A percentile compares a stretch with the other conserved stretches of the same genome.
Conservation (phyloP, 2,329 filamentous ascomycete genomes). For the Aspergillus sp. region DNA sequence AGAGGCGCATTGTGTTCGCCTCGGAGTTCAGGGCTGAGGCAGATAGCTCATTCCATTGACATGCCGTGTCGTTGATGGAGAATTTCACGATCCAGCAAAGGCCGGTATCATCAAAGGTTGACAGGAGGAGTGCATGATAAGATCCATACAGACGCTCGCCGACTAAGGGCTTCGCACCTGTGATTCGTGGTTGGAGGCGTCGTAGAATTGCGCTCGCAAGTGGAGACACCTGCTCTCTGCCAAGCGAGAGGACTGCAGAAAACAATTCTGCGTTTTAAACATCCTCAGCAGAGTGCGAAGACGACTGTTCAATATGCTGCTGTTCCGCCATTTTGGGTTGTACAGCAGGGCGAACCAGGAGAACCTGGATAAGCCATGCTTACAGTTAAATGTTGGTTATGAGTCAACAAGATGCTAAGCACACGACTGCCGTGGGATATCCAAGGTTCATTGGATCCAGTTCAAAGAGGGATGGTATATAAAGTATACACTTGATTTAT, state of each 20-base stretch:
- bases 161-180: too few relatives aligned
- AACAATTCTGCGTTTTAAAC: too few relatives aligned
- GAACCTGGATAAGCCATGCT: too few relatives aligned
- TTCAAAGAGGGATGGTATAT: too few relatives aligned
- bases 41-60: slow-evolving; percentile 2
- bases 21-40: slow-evolving; percentile 13
- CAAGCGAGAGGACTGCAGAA: too few relatives aligned
- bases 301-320: slow-evolving; percentile 1
- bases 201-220: too few relatives aligned
- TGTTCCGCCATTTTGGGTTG: slow-evolving; percentile 1
- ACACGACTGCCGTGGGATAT: neutral
- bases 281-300: slow-evolving; percentile 13
- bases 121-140: too few relatives aligned
- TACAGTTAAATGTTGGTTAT: neutral
- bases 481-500: too few relatives aligned
- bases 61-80: slow-evolving; percentile 1
- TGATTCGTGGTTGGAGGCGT: too few relatives aligned
- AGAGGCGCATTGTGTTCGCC: slow-evolving; percentile 22
- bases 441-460: too few relatives aligned
- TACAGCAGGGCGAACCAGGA: neutral
- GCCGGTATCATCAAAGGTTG: neutral
- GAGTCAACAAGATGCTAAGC: neutral
- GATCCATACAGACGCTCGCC: too few relatives aligned
- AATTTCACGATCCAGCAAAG: slow-evolving; percentile 4
- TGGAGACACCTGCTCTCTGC: too few relatives aligned